Conservation (phyloP, 2,329 filamentous ascomycete genomes). For the Alternaria triticimaculans region DNA sequence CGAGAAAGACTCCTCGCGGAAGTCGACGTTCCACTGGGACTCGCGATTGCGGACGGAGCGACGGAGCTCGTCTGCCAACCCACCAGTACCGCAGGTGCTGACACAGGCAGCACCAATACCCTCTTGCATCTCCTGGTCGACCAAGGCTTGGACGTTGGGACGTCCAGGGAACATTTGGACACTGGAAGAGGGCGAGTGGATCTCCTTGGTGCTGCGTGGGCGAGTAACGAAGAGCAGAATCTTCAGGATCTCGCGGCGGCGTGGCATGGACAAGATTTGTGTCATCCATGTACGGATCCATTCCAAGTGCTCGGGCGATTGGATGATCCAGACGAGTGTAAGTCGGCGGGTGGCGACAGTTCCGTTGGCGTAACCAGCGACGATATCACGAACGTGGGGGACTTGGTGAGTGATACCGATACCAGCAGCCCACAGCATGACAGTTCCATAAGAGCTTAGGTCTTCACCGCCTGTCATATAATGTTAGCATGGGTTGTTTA, state of each 20-base stretch:
- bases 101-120: conserved; percentile 90
- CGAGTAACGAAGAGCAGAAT: conserved; percentile 91
- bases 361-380: conserved; percentile 64
- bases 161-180: conserved; percentile 93
- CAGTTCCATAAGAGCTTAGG: conserved; percentile 90
- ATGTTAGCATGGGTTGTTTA: conserved; percentile 35
- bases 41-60: conserved; percentile 70
- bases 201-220: conserved; percentile 82
- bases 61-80: conserved; percentile 76
- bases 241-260: conserved; percentile 80
- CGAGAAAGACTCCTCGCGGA: conserved; percentile 79
- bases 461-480: conserved; percentile 69
- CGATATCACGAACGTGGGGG: conserved; percentile 77
- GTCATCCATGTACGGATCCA: conserved; percentile 96
- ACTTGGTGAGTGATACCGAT: conserved; percentile 96
- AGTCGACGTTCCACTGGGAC: conserved; percentile 72
- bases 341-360: conserved; percentile 82
- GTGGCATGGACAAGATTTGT: conserved; percentile 79
- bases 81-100: conserved; percentile 77
- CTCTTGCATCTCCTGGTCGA: conserved; percentile 80
- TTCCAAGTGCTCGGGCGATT: conserved; percentile 85
- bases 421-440: conserved; percentile 87
- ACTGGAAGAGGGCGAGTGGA: conserved; percentile 75
- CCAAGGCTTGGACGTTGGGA: conserved; percentile 79
- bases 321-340: conserved; percentile 90